Base-by-base conservation (phyloP, 768 basidiomycete species). In the Rhodosporidiobolus odoratus region DNA sequence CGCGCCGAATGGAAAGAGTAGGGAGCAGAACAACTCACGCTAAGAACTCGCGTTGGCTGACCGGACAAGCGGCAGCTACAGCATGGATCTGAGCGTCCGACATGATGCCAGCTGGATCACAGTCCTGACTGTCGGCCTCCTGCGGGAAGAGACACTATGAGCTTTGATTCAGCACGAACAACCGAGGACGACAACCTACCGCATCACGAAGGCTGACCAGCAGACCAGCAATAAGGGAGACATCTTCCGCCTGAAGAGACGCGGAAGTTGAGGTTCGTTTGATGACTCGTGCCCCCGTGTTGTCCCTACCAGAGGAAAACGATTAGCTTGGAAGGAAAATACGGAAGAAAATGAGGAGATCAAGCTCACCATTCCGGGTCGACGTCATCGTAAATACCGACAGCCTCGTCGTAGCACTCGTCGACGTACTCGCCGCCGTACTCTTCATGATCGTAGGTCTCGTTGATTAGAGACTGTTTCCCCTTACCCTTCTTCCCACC, bases 391-490 rank as follows among this genome's bases (percentile, higher is more conserved):
- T 67, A 52, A 32, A 71, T 32, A 4, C 65, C 64, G 30, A 47
- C 57, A n/a, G 30, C 27, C 30, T 71, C 70, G 30, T 67, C 70
- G 61, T 63, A 62, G 8, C 45, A 47, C 19, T 71, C 70, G 56
- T 71, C 70, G 30, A 67, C 35, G 30, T 50, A 59, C 48, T 64
- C 65, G n/a, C 65, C 70, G 27, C 62, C 65, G 45, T 66, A 66
- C 47, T 52, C 56, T 1, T 66, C 60, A 47, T 62, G 65, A 15
- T 71, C 69, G 60, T 58, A 71, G 30, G 62, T 53, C 62, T 66
- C 70, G 43, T 71, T 63, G 41, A 67, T 43, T 1, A n/a, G 30
- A 10, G 25, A 5, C 38, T 21, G 32, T 47, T 62, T 58, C 21
- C 10, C 41, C 57, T 57, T 34, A 38, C 32, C 50, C 48, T 58